A percentile compares a stretch with the other conserved stretches of the same genome.
Evolutionary conservation across 2,329 filamentous ascomycete species (phyloP).

Genomic region (Fusarium haematococcum): DNA sequence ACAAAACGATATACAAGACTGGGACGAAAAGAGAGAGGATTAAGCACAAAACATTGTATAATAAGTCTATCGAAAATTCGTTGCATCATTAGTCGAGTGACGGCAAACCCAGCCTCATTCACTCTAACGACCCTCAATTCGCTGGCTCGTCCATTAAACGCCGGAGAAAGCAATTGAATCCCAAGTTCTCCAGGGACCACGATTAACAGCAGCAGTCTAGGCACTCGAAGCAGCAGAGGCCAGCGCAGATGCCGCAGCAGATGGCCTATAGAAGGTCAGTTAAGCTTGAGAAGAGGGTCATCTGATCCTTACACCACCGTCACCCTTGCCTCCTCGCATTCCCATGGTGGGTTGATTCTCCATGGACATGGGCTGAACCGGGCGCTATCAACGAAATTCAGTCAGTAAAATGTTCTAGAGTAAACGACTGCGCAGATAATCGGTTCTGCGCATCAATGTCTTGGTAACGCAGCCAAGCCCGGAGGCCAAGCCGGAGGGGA

Average conservation of each 20-base stretch:
- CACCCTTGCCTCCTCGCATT: slow-evolving; percentile 52
- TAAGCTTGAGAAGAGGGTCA: neutral
- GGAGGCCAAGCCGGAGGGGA: slow-evolving; percentile 11
- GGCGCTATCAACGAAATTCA: slow-evolving; percentile 39
- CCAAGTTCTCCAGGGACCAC: neutral
- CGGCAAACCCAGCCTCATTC: neutral
- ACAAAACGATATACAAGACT: neutral
- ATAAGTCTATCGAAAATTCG: slow-evolving; percentile 6
- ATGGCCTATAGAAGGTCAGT: slow-evolving; percentile 47
- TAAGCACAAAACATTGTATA: neutral
- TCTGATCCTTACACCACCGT: slow-evolving; percentile 47
- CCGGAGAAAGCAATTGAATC: slow-evolving; percentile 11
- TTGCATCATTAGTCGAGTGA: slow-evolving; percentile 17
- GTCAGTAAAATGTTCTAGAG: slow-evolving; percentile 1
- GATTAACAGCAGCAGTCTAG: slow-evolving; percentile 49
- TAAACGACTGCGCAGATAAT: neutral
- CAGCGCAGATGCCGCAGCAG: slow-evolving; percentile 56
- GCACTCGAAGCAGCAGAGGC: slow-evolving; percentile 55
- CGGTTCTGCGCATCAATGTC: neutral
- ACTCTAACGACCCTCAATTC: slow-evolving; percentile 1
- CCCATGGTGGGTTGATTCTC: slow-evolving; percentile 40
- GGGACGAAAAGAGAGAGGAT: neutral
- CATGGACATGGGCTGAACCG: slow-evolving; percentile 51
- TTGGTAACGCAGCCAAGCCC: neutral
- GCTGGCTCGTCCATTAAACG: slow-evolving; percentile 39